Evolutionary conservation across 768 basidiomycete genomes (phyloP).

Genomic region (Lentinus brumalis): DNA sequence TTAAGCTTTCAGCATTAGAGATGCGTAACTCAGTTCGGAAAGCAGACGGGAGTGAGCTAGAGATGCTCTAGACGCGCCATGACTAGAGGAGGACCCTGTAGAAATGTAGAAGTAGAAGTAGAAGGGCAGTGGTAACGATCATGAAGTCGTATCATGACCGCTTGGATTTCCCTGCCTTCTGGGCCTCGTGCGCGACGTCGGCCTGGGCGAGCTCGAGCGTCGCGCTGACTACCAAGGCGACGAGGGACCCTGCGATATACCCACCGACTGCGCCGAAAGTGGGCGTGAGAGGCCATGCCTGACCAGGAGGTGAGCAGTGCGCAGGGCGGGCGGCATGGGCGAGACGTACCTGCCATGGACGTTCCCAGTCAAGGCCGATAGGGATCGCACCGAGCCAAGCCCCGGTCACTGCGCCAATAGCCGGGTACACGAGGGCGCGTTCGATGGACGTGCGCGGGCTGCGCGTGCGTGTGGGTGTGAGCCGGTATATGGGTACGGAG

Average conservation of each 20-base stretch:
- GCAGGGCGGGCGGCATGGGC: constrained; percentile 5
- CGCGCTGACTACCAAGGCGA: constrained; percentile 49
- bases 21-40: neutral
- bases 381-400: constrained; percentile 83
- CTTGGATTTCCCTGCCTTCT: constrained; percentile 8
- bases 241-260: constrained; percentile 60
- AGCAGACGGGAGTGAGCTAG: neutral
- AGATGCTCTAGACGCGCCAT: neutral
- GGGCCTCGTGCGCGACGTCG: neutral
- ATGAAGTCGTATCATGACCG: constrained; percentile 1
- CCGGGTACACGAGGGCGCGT: constrained; percentile 77
- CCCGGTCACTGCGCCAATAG: constrained; percentile 69
- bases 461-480: constrained; percentile 6
- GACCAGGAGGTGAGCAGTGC: neutral
- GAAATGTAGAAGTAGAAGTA: neutral
- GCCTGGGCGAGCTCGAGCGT: constrained; percentile 30
- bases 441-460: constrained; percentile 71
- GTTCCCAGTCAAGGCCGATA: constrained; percentile 94
- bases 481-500: neutral
- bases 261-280: constrained; percentile 72
- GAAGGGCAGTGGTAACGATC: neutral
- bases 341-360: constrained; percentile 90
- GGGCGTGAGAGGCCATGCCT: constrained; percentile 86
- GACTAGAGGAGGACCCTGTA: constrained; percentile 1
- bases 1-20: neutral